Evolutionary conservation across 208 protist genomes (phyloP).

Genomic region (Vickermania ingenoplastis): DNA sequence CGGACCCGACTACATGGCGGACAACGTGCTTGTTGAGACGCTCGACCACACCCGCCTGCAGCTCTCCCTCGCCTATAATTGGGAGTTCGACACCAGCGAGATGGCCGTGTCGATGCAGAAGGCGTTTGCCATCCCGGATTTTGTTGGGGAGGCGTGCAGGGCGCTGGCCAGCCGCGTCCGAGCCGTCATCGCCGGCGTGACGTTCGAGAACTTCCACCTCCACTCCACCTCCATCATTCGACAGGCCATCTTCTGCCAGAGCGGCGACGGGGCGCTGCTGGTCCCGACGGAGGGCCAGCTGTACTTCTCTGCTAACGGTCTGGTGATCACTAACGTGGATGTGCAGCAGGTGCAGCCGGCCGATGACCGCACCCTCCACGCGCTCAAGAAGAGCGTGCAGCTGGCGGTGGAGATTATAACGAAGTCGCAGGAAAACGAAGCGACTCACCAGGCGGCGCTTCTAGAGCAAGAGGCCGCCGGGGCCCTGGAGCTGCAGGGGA

Average conservation of each 20-base stretch:
- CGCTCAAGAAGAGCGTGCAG: slow-evolving; percentile 84
- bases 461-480: slow-evolving; percentile 71
- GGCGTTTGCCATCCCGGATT: slow-evolving; percentile 92
- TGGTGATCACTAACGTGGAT: slow-evolving; percentile 91
- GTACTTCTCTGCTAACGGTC: slow-evolving; percentile 81
- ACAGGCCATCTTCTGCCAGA: slow-evolving; percentile 79
- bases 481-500: slow-evolving; percentile 57
- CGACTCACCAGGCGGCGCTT: slow-evolving; percentile 63
- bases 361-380: slow-evolving; percentile 76
- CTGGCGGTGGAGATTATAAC: slow-evolving; percentile 90
- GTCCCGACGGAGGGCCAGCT: slow-evolving; percentile 29
- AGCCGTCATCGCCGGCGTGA: slow-evolving; percentile 71
- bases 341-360: slow-evolving; percentile 91
- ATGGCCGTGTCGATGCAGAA: slow-evolving; percentile 12
- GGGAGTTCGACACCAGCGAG: slow-evolving; percentile 80
- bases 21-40: slow-evolving; percentile 91
- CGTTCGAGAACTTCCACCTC: slow-evolving; percentile 96
- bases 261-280: slow-evolving; percentile 19
- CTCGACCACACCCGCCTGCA: slow-evolving; percentile 90
- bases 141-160: slow-evolving; percentile 93
- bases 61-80: slow-evolving; percentile 95
- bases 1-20: slow-evolving; percentile 94
- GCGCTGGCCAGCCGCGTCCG: slow-evolving; percentile 91
- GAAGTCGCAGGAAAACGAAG: slow-evolving; percentile 79
- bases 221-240: slow-evolving; percentile 90